Percentiles rank a stretch among this genome's conserved stretches.
phyloP scores from a whole-genome alignment of 1,284 basidiomycete genomes.

The Ganoderma meredithae region DNA sequence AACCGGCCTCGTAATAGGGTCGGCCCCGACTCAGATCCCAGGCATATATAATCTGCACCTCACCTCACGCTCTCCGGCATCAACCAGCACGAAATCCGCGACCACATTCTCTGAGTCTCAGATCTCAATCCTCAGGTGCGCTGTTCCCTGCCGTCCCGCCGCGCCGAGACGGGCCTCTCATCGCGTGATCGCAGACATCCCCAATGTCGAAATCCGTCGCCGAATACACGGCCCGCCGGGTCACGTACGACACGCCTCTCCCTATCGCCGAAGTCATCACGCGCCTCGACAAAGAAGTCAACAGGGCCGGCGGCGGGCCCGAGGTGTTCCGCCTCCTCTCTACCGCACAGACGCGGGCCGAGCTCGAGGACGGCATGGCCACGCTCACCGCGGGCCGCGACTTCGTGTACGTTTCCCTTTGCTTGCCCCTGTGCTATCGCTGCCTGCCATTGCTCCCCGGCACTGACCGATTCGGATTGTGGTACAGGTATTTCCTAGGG shows the following conservation, averaged over 20 bases:
- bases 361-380: constrained; percentile 45
- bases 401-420: constrained; percentile 56
- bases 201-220: constrained; percentile 33
- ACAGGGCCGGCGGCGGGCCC: constrained; percentile 45
- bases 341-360: constrained; percentile 44
- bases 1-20: not conserved
- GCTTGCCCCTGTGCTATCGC: not conserved
- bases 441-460: not conserved
- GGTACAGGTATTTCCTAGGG: constrained; percentile 53
- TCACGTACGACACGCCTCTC: constrained; percentile 53
- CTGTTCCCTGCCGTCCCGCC: not conserved
- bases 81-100: not conserved
- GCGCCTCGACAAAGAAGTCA: constrained; percentile 53
- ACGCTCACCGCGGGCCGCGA: constrained; percentile 45
- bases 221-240: constrained; percentile 46
- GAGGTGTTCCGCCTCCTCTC: constrained; percentile 42
- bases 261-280: constrained; percentile 50
- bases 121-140: not conserved
- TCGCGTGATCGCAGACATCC: not conserved
- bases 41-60: not conserved
- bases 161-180: not conserved
- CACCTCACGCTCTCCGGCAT: not conserved
- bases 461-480: not conserved
- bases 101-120: too few relatives aligned
- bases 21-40: not conserved